Base-by-base conservation (phyloP, 371 early-diverging fungal species). In the Cokeromyces recurvatus region DNA sequence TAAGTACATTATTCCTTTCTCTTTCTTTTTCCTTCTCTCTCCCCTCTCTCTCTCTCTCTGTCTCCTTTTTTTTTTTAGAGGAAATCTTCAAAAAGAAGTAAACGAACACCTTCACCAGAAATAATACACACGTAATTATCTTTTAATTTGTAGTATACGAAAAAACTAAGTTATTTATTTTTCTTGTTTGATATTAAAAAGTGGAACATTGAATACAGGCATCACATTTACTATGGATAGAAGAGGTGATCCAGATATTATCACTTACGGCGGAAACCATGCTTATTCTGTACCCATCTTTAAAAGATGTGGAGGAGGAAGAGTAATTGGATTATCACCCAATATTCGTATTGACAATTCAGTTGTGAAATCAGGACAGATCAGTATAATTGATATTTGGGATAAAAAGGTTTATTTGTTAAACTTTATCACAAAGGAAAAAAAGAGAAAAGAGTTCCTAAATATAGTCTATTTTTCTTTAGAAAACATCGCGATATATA, bases 221-320 rank as follows among this genome's bases (percentile, higher is more conserved):
- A 32, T 60, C 1, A 32, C 50, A 2, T 68, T 66, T 46, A 47
- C 59, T 15, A 56, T 70, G 14, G 74, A 70, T 35, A 60, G 25
- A 25, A 48, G 53, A 34, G 81, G 81, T 4, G 81, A 81, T 39
- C 20, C 37, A 3, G 64, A 72, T 32, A 56, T 59, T 20, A 22
- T 69, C 1, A 50, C 41, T 1, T 81, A 75, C 43, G 78, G 77
- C 6, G 53, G 59, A 2, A 50, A 62, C 8, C 51, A 71, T 38
- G 36, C 40, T 2, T 62, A 51, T 29, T 32, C 53, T 5, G 51
- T 69, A 15, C 81, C 81, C 0, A 23, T n/a, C 6, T 80, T 64
- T 36, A 51, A 46, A 23, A 47, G 74, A 24, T 36, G 48, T 27
- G 74, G 77, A 57, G 60, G 78, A 64, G 74, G 74, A 7, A 62